Evolutionary conservation across 2,329 filamentous ascomycete genomes (phyloP).

Genomic region (Nemania sp.): DNA sequence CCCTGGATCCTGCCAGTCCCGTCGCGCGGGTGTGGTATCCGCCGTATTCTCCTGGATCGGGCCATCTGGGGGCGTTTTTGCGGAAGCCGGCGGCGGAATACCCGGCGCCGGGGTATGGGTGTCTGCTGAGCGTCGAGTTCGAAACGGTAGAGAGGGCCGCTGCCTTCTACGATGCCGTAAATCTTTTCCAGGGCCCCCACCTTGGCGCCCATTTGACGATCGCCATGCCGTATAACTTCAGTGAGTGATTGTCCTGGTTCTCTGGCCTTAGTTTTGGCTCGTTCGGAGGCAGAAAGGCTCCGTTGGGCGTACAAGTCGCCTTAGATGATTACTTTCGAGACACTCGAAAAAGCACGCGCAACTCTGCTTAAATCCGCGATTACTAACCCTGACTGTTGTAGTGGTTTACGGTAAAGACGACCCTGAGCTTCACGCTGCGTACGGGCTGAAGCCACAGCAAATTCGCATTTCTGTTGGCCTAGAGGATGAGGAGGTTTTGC

Average conservation of each 20-base stretch:
- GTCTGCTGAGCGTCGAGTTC: constrained; percentile 58
- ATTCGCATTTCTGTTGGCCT: constrained; percentile 54
- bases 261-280: background rate
- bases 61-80: constrained; percentile 36
- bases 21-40: constrained; percentile 53
- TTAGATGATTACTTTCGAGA: too few relatives aligned
- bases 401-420: constrained; percentile 49
- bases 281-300: too few relatives aligned
- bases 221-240: constrained; percentile 52
- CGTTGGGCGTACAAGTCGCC: too few relatives aligned
- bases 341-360: too few relatives aligned
- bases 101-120: constrained; percentile 57
- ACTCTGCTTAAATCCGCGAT: background rate
- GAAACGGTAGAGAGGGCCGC: constrained; percentile 44
- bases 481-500: constrained; percentile 49
- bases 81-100: constrained; percentile 50
- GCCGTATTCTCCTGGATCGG: constrained; percentile 31
- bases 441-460: constrained; percentile 47
- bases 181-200: constrained; percentile 57
- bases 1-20: constrained; percentile 41
- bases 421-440: constrained; percentile 43
- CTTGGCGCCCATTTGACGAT: constrained; percentile 58
- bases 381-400: background rate
- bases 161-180: constrained; percentile 55
- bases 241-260: background rate